Percentiles rank a stretch among this genome's conserved stretches.
Conservation (phyloP, 108 stramenopile genomes). For the Cyclotella baltica region DNA sequence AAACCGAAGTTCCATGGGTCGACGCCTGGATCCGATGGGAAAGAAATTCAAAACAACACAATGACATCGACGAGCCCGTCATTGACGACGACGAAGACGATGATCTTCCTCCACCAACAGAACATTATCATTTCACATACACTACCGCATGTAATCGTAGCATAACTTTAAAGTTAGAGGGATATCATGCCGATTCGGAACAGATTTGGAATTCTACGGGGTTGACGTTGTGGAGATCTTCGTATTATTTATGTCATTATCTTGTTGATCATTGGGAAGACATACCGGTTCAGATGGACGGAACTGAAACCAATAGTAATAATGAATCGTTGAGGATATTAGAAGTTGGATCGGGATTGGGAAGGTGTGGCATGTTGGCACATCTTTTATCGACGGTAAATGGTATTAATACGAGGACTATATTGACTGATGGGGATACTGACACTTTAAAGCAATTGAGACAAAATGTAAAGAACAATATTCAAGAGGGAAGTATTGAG, state of each 20-base stretch:
- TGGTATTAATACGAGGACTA: conserved; percentile 19
- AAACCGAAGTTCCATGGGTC: conserved; percentile 50
- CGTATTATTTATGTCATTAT: conserved; percentile 66
- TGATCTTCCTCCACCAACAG: conserved; percentile 36
- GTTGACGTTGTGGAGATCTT: conserved; percentile 72
- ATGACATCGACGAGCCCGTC: conserved; percentile 25
- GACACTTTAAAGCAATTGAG: conserved; percentile 56
- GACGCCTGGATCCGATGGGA: conserved; percentile 67
- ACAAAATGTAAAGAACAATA: conserved; percentile 54
- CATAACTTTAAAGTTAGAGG: conserved; percentile 53
- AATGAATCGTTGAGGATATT: conserved; percentile 21
- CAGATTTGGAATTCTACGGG: conserved; percentile 74
- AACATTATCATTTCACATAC: conserved; percentile 26
- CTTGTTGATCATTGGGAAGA: conserved; percentile 32
- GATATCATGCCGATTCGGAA: conserved; percentile 58
- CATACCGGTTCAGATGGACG: background rate
- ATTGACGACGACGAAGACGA: conserved; percentile 56
- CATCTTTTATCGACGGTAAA: conserved; percentile 34
- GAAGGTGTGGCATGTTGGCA: conserved; percentile 61
- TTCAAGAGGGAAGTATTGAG: conserved; percentile 11
- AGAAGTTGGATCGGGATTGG: conserved; percentile 36
- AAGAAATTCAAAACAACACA: conserved; percentile 26
- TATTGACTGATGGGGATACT: conserved; percentile 76
- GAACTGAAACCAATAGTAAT: background rate
- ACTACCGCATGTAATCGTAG: conserved; percentile 8